Percentiles rank a stretch among this genome's conserved stretches.
These are phyloP conservation scores for Barbatosphaeria neglecta DNA, from an alignment of 495 filamentous ascomycete species.

Conservation along the genomic window DNA sequence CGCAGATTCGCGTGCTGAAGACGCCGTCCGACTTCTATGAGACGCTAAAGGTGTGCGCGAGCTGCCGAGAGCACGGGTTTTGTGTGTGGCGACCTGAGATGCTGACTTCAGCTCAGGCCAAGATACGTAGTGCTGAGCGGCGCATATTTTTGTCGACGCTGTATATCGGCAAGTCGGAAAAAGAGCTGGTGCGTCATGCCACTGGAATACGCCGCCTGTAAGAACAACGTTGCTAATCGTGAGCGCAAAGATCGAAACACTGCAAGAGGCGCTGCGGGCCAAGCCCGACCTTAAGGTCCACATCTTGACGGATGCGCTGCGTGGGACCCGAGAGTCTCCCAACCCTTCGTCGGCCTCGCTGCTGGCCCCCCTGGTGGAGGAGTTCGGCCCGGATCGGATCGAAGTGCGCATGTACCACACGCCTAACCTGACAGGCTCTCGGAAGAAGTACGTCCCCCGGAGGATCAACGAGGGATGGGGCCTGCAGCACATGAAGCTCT, in stretches of 20 bases:
- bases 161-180: slow-evolving; percentile 90
- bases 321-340: slow-evolving; percentile 85
- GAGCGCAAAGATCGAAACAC: slow-evolving; percentile 51
- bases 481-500: slow-evolving; percentile 98
- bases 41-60: slow-evolving; percentile 59
- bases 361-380: slow-evolving; percentile 63
- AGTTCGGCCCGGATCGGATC: slow-evolving; percentile 78
- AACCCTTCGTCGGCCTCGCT: slow-evolving; percentile 83
- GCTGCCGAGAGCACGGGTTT: not conserved
- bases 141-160: slow-evolving; percentile 87
- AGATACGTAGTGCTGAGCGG: slow-evolving; percentile 65
- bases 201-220: not conserved
- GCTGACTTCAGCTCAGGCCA: slow-evolving; percentile 38
- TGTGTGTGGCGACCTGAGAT: slow-evolving; percentile 6
- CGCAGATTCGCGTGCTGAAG: slow-evolving; percentile 67
- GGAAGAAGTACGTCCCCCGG: slow-evolving; percentile 71
- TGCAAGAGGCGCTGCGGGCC: slow-evolving; percentile 59
- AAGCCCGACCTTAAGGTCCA: slow-evolving; percentile 75
- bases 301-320: slow-evolving; percentile 83
- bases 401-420: slow-evolving; percentile 97
- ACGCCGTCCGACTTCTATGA: slow-evolving; percentile 78
- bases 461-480: slow-evolving; percentile 98
- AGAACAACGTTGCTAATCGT: slow-evolving; percentile 2
- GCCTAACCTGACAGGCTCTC: slow-evolving; percentile 79
- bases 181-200: slow-evolving; percentile 58